Percentiles rank a stretch among this genome's conserved stretches.
phyloP scores from a whole-genome alignment of 257 asterid species.

The Ligustrum vulgare region DNA sequence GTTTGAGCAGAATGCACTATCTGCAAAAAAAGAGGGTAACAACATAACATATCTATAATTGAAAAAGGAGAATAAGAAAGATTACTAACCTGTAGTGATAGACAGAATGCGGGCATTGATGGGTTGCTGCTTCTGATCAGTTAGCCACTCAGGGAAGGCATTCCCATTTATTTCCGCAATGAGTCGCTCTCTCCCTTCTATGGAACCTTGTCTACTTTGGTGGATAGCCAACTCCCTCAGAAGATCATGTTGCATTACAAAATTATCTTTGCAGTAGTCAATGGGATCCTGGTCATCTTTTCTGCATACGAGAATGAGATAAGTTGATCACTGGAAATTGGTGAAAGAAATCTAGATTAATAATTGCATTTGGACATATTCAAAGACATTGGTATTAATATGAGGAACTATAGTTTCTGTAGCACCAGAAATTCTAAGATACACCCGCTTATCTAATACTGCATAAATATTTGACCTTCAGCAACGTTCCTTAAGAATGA shows the following conservation, averaged over 20 bases:
- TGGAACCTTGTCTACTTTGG: constrained; percentile 21
- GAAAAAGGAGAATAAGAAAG: background rate
- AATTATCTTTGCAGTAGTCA: constrained; percentile 32
- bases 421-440: too few species aligned
- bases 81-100: constrained; percentile 33
- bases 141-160: constrained; percentile 29
- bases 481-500: too few species aligned
- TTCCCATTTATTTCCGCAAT: constrained; percentile 27
- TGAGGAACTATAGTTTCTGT: too few species aligned
- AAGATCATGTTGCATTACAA: constrained; percentile 37
- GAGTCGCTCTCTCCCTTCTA: constrained; percentile 29
- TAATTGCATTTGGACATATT: too few species aligned
- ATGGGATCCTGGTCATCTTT: constrained; percentile 23
- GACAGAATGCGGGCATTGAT: constrained; percentile 28
- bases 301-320: constrained; percentile 13
- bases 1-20: constrained; percentile 21
- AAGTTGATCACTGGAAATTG: background rate
- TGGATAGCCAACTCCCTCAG: constrained; percentile 36
- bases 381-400: too few species aligned
- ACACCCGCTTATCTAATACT: too few species aligned
- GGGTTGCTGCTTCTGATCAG: constrained; percentile 20
- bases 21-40: constrained; percentile 14
- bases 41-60: background rate
- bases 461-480: too few species aligned
- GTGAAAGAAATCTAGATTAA: background rate